Conservation (phyloP, 2,329 filamentous ascomycete genomes). For the Cordyceps javanica region DNA sequence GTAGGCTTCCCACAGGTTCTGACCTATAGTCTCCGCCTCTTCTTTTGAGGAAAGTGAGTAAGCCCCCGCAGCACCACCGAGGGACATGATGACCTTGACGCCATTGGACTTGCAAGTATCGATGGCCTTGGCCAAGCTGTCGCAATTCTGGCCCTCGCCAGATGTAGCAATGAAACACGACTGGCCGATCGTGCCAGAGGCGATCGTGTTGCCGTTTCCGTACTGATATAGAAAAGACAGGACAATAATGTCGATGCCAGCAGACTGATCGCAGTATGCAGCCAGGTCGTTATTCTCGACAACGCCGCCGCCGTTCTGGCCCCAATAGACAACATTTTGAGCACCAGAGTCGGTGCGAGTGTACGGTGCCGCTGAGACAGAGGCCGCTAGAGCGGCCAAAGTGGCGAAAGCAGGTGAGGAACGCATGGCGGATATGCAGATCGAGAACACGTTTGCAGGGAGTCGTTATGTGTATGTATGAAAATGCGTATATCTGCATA, state of each 20-base stretch:
- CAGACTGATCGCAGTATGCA: slow-evolving; percentile 29
- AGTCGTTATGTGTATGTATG: background rate
- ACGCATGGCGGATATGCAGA: slow-evolving; percentile 1
- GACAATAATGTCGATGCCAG: slow-evolving; percentile 36
- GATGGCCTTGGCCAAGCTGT: slow-evolving; percentile 12
- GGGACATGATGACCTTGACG: slow-evolving; percentile 16
- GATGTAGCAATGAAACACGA: slow-evolving; percentile 29
- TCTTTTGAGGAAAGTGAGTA: slow-evolving; percentile 12
- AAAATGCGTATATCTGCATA: background rate
- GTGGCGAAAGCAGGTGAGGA: background rate
- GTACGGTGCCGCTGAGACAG: slow-evolving; percentile 12
- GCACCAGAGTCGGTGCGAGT: slow-evolving; percentile 16
- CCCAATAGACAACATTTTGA: slow-evolving; percentile 27
- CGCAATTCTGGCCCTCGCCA: slow-evolving; percentile 24
- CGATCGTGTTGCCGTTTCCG: slow-evolving; percentile 28
- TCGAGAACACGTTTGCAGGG: background rate
- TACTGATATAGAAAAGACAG: slow-evolving; percentile 35
- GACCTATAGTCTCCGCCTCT: slow-evolving; percentile 13
- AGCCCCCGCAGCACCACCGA: slow-evolving; percentile 14
- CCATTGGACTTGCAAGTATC: slow-evolving; percentile 13
- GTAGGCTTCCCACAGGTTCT: slow-evolving; percentile 17
- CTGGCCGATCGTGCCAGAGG: slow-evolving; percentile 34
- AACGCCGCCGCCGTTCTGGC: slow-evolving; percentile 20
- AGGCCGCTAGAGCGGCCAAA: background rate
- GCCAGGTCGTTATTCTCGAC: slow-evolving; percentile 31